phyloP scores from a whole-genome alignment of 2,329 filamentous ascomycete species.

The Exophiala lecanii-corni region DNA sequence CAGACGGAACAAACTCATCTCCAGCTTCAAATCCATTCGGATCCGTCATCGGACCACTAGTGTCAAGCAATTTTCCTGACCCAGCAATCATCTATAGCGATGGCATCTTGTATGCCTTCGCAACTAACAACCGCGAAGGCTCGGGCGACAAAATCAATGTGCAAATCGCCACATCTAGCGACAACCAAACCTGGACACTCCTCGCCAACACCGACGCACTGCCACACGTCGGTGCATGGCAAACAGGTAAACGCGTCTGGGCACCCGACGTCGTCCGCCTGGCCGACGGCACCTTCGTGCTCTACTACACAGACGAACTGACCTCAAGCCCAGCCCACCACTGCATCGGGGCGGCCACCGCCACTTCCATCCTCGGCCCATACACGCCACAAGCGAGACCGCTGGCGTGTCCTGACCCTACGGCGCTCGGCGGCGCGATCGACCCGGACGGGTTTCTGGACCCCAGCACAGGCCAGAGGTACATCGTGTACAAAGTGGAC shows the following conservation, averaged over 20 bases:
- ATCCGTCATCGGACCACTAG: slow-evolving; percentile 27
- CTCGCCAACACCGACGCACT: slow-evolving; percentile 51
- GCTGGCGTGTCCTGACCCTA: slow-evolving; percentile 47
- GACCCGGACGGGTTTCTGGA: slow-evolving; percentile 59
- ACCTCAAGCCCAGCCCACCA: slow-evolving; percentile 38
- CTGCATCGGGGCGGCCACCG: slow-evolving; percentile 56
- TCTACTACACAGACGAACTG: slow-evolving; percentile 51
- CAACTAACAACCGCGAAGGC: slow-evolving; percentile 46
- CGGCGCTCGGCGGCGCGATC: slow-evolving; percentile 54
- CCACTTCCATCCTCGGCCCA: slow-evolving; percentile 47
- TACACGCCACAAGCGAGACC: slow-evolving; percentile 47
- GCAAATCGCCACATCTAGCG: slow-evolving; percentile 49
- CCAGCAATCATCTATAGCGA: slow-evolving; percentile 47
- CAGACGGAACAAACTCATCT: slow-evolving; percentile 1
- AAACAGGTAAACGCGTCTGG: slow-evolving; percentile 52
- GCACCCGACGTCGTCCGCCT: slow-evolving; percentile 55
- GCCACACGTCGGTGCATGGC: slow-evolving; percentile 52
- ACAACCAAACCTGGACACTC: slow-evolving; percentile 46
- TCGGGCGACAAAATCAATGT: slow-evolving; percentile 34
- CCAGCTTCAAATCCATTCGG: slow-evolving; percentile 13
- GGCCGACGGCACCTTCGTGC: slow-evolving; percentile 50
- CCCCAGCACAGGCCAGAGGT: slow-evolving; percentile 46
- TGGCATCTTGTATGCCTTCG: slow-evolving; percentile 56
- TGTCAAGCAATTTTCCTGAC: slow-evolving; percentile 39
- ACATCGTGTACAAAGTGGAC: slow-evolving; percentile 63